Percentiles rank a stretch among this genome's conserved stretches.
phyloP scores from a whole-genome alignment of 2,329 filamentous ascomycete species.

The Ciborinia camelliae region DNA sequence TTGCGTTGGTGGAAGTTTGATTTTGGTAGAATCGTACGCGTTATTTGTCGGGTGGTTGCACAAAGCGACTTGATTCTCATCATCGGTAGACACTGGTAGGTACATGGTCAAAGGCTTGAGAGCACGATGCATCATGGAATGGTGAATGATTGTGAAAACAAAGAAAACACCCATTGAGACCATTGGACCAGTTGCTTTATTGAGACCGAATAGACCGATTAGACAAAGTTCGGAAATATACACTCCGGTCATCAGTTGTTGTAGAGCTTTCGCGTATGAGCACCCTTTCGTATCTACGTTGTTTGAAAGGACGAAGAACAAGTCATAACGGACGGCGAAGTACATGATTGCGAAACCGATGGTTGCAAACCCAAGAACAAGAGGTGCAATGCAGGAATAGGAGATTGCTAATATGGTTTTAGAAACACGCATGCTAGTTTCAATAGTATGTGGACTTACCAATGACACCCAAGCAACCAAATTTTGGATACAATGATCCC shows the following conservation, averaged over 20 bases:
- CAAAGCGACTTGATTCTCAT: conserved; percentile 46
- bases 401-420: conserved; percentile 58
- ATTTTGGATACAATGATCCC: conserved; percentile 78
- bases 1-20: conserved; percentile 33
- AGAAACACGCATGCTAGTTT: conserved; percentile 18
- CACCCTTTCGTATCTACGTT: conserved; percentile 82
- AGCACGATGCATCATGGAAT: conserved; percentile 67
- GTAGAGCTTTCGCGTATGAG: conserved; percentile 78
- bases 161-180: conserved; percentile 74
- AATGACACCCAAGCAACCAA: conserved; percentile 76
- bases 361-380: conserved; percentile 78
- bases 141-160: conserved; percentile 70
- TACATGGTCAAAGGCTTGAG: conserved; percentile 72
- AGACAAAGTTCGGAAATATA: conserved; percentile 81
- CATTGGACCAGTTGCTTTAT: conserved; percentile 63
- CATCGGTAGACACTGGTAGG: conserved; percentile 65
- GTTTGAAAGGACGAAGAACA: conserved; percentile 80
- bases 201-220: conserved; percentile 78
- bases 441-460: conserved; percentile 47
- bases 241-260: conserved; percentile 79
- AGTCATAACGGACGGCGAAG: conserved; percentile 82
- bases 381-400: conserved; percentile 80
- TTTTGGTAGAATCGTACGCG: conserved; percentile 24
- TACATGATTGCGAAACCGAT: conserved; percentile 78
- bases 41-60: conserved; percentile 26